Evolutionary conservation across 352 stramenopile genomes (phyloP).

Genomic region (Phytophthora sojae): DNA sequence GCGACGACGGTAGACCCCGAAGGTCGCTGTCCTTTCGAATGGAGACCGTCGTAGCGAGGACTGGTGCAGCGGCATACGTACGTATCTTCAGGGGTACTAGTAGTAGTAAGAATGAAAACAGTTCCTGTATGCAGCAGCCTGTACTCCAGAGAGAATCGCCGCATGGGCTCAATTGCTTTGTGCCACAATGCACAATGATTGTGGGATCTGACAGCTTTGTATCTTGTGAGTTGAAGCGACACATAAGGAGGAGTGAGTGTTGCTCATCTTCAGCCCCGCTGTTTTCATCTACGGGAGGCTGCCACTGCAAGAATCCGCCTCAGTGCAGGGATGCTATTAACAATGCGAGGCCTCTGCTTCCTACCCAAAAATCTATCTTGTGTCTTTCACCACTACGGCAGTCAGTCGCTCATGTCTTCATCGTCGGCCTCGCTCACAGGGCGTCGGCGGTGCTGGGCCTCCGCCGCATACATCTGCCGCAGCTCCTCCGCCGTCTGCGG

Average conservation of each 20-base stretch:
- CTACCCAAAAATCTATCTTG: slow-evolving; percentile 12
- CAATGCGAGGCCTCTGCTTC: neutral
- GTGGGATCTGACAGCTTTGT: no score
- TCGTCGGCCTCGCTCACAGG: slow-evolving; percentile 37
- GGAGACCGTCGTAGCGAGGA: neutral
- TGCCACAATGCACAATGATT: no score
- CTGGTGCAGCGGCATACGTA: no score
- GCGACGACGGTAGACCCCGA: neutral
- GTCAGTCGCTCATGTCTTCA: slow-evolving; percentile 37
- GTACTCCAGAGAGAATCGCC: no score
- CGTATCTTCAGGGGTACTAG: no score
- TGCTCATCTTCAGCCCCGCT: no score
- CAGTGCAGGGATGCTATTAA: slow-evolving; percentile 1
- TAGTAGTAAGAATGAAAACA: no score
- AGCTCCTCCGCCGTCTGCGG: slow-evolving; percentile 67
- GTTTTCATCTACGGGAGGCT: no score
- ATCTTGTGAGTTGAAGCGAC: no score
- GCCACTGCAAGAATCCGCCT: neutral
- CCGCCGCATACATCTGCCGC: slow-evolving; percentile 60
- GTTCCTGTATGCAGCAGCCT: no score
- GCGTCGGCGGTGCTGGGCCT: slow-evolving; percentile 48
- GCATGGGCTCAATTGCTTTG: no score
- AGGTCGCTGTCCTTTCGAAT: neutral
- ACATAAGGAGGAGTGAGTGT: no score
- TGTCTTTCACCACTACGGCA: neutral